phyloP scores from a whole-genome alignment of 2,329 filamentous ascomycete species.

The Trichoderma lentiforme region DNA sequence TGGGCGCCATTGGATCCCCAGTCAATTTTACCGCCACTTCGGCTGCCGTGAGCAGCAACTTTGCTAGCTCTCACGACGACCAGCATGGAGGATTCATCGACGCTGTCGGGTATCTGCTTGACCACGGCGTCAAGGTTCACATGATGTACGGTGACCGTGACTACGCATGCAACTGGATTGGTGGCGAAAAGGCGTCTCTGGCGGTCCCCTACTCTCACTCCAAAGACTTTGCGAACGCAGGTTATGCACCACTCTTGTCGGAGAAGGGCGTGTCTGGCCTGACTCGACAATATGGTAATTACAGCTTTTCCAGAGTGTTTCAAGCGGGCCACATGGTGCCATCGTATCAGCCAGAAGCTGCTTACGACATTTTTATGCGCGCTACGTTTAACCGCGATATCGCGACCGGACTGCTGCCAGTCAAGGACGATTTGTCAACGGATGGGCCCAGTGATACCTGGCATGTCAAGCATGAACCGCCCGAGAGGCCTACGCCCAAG shows the following conservation, averaged over 20 bases:
- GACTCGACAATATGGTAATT: conserved; percentile 72
- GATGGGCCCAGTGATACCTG: conserved; percentile 56
- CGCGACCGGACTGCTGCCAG: conserved; percentile 49
- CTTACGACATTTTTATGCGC: conserved; percentile 57
- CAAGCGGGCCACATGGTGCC: conserved; percentile 63
- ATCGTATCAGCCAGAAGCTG: conserved; percentile 55
- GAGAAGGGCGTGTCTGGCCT: conserved; percentile 62
- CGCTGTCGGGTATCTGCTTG: conserved; percentile 57
- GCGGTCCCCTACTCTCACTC: conserved; percentile 52
- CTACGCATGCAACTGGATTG: conserved; percentile 63
- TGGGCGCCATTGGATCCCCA: conserved; percentile 58
- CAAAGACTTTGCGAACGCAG: conserved; percentile 52
- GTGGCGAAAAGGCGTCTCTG: conserved; percentile 67
- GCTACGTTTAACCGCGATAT: conserved; percentile 54
- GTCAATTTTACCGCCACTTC: conserved; percentile 53
- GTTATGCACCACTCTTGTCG: conserved; percentile 67
- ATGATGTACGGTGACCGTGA: conserved; percentile 66
- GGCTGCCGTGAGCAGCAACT: conserved; percentile 45
- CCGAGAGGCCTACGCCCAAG: conserved; percentile 43
- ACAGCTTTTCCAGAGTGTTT: conserved; percentile 63
- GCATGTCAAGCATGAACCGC: conserved; percentile 53
- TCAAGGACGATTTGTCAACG: conserved; percentile 49
- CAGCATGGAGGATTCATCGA: conserved; percentile 47
- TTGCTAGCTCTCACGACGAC: conserved; percentile 60
- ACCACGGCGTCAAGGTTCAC: conserved; percentile 63